phyloP scores from a whole-genome alignment of 1,139 yeast genomes.

The Trichomonascaceae sp. region DNA sequence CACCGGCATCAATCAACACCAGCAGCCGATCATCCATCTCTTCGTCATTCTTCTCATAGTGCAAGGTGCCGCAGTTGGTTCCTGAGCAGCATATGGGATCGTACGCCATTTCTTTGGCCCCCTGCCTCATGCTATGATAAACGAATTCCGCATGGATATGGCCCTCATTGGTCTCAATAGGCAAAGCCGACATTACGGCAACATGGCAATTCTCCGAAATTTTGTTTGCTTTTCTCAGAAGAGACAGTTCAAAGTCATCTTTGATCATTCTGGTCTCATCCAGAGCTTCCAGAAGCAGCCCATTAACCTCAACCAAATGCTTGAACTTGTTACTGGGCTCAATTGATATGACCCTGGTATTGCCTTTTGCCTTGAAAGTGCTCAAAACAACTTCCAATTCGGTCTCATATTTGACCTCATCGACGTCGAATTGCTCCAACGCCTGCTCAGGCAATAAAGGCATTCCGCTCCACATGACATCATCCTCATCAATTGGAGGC shows the following conservation, averaged over 20 bases:
- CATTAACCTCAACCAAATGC: constrained; percentile 17
- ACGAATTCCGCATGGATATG: constrained; percentile 94
- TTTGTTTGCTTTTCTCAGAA: constrained; percentile 72
- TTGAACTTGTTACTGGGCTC: constrained; percentile 31
- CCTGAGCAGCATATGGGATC: constrained; percentile 97
- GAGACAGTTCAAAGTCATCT: constrained; percentile 70
- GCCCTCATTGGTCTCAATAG: constrained; percentile 80
- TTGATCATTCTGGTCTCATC: constrained; percentile 84
- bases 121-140: constrained; percentile 91
- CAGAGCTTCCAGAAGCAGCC: constrained; percentile 48
- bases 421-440: constrained; percentile 61
- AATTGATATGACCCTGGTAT: constrained; percentile 34
- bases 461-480: constrained; percentile 94
- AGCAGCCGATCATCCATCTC: constrained; percentile 51
- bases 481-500: constrained; percentile 80
- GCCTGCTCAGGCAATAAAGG: constrained; percentile 73
- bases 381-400: constrained; percentile 39
- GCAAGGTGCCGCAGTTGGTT: constrained; percentile 83
- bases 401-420: constrained; percentile 59
- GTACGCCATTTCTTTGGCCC: constrained; percentile 80
- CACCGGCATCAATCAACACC: constrained; percentile 90
- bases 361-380: constrained; percentile 11
- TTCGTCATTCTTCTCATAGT: constrained; percentile 81
- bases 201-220: constrained; percentile 84
- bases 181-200: constrained; percentile 89